Evolutionary conservation across 2,329 filamentous ascomycete genomes (phyloP).

Genomic region (Kalmusia sp.): DNA sequence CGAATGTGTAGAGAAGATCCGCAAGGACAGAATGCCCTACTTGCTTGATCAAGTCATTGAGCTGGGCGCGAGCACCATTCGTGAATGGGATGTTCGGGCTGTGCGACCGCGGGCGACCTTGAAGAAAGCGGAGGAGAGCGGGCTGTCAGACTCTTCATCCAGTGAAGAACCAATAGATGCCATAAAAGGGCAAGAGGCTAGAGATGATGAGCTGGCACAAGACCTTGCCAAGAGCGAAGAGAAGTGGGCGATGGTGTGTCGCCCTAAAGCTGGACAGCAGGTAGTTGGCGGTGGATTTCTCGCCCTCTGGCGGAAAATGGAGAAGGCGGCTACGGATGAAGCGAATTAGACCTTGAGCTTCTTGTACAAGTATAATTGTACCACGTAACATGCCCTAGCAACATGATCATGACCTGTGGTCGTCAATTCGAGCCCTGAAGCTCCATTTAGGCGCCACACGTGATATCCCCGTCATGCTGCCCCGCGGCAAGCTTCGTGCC

Average conservation of each 20-base stretch:
- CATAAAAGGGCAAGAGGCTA: conserved; percentile 28
- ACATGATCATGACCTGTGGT: background rate
- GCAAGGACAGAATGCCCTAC: conserved; percentile 62
- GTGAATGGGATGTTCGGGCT: conserved; percentile 69
- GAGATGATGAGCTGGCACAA: conserved; percentile 37
- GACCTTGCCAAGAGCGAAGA: conserved; percentile 33
- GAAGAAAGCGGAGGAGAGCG: conserved; percentile 26
- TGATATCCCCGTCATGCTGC: conserved; percentile 53
- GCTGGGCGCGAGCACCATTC: conserved; percentile 61
- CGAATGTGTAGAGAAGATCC: conserved; percentile 65
- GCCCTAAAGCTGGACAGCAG: conserved; percentile 44
- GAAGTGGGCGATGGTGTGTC: conserved; percentile 46
- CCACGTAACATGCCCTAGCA: background rate
- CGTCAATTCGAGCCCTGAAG: background rate
- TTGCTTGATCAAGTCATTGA: conserved; percentile 67
- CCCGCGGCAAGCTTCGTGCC: conserved; percentile 20
- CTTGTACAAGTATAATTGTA: conserved; percentile 3
- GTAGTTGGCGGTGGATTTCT: conserved; percentile 48
- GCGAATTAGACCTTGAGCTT: background rate
- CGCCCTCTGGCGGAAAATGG: conserved; percentile 46
- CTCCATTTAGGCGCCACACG: conserved; percentile 2
- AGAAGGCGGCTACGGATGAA: conserved; percentile 12
- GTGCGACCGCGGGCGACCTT: conserved; percentile 50
- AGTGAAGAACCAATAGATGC: conserved; percentile 22
- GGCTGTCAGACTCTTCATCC: conserved; percentile 13